phyloP scores from a whole-genome alignment of 2,329 filamentous ascomycete species.

The Westerdykella ornata region DNA sequence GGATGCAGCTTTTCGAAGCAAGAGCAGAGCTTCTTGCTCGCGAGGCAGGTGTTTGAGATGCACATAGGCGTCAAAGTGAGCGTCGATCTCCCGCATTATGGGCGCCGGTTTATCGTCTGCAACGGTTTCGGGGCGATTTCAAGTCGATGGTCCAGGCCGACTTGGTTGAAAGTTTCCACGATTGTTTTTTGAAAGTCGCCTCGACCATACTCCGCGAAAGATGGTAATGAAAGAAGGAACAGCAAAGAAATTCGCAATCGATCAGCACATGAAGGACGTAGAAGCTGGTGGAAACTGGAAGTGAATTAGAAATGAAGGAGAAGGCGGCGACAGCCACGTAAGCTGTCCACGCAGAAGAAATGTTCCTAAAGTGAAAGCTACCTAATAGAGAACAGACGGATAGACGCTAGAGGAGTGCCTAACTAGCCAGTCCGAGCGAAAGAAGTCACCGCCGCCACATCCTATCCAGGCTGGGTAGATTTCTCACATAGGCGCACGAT shows the following conservation, averaged over 20 bases:
- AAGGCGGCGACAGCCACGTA: conserved; percentile 20
- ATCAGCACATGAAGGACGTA: conserved; percentile 1
- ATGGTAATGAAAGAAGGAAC: background rate
- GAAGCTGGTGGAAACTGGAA: conserved; percentile 11
- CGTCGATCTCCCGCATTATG: conserved; percentile 41
- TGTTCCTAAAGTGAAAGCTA: background rate
- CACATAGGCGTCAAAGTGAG: conserved; percentile 46
- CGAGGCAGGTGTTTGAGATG: conserved; percentile 43
- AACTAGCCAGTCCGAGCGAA: too few species aligned
- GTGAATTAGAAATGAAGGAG: conserved; percentile 11
- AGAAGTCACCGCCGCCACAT: too few species aligned
- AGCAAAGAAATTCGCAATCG: background rate
- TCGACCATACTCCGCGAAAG: background rate
- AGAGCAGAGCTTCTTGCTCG: conserved; percentile 45
- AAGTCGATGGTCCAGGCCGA: background rate
- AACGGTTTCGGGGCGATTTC: background rate
- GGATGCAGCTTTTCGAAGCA: conserved; percentile 74
- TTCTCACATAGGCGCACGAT: too few species aligned
- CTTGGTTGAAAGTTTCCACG: background rate
- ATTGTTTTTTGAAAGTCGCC: background rate
- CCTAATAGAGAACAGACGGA: background rate
- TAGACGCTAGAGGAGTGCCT: too few species aligned
- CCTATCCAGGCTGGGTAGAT: too few species aligned
- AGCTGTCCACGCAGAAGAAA: conserved; percentile 14
- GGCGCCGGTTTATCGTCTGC: conserved; percentile 1